phyloP scores from a whole-genome alignment of 108 stramenopile genomes.

The Skeletonema grethae region DNA sequence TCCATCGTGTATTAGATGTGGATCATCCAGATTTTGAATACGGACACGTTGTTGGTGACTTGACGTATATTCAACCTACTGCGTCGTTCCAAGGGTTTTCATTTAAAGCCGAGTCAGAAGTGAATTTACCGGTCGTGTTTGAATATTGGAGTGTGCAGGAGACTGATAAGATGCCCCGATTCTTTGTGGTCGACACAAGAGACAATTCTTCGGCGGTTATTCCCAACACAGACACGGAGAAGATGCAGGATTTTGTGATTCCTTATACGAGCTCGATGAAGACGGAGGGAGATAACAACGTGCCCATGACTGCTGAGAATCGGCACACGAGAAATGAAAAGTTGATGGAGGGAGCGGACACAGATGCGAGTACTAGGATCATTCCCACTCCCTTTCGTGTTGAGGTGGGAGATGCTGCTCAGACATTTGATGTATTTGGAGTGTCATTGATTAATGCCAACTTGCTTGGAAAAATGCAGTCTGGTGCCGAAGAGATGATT shows the following conservation, averaged over 20 bases:
- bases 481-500: slow-evolving; percentile 5
- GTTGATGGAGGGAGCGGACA: not conserved
- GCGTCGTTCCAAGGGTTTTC: slow-evolving; percentile 8
- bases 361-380: not conserved
- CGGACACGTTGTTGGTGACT: slow-evolving; percentile 14
- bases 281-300: slow-evolving; percentile 10
- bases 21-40: slow-evolving; percentile 18
- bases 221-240: slow-evolving; percentile 11
- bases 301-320: slow-evolving; percentile 20
- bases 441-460: not conserved
- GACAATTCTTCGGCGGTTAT: slow-evolving; percentile 6
- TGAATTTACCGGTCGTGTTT: slow-evolving; percentile 1
- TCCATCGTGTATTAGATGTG: not conserved
- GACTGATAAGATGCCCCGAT: slow-evolving; percentile 19
- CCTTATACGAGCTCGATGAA: slow-evolving; percentile 22
- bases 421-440: slow-evolving; percentile 8
- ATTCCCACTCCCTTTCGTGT: slow-evolving; percentile 18
- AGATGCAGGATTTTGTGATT: slow-evolving; percentile 7
- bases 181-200: not conserved
- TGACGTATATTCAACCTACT: slow-evolving; percentile 17
- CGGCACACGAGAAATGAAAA: slow-evolving; percentile 3
- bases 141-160: slow-evolving; percentile 25
- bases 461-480: not conserved
- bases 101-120: not conserved
- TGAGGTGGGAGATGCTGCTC: not conserved